phyloP scores from a whole-genome alignment of 306 rosid species.

The Neltuma alba region DNA sequence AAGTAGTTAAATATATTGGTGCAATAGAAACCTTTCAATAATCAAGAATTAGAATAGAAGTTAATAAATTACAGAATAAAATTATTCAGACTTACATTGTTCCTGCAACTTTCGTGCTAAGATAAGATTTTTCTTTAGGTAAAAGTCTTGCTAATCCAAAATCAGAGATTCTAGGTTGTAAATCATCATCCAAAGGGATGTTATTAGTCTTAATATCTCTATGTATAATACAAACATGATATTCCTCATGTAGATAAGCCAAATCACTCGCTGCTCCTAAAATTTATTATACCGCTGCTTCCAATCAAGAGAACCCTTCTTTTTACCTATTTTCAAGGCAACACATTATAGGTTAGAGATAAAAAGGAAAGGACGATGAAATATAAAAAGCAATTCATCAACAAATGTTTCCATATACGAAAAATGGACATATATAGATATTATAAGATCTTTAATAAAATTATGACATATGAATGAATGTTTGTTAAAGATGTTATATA shows the following conservation, averaged over 20 bases:
- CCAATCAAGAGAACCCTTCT: background rate
- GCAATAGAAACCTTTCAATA: background rate
- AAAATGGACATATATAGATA: background rate
- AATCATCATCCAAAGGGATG: background rate
- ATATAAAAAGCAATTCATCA: background rate
- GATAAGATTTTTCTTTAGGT: background rate
- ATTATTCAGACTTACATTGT: background rate
- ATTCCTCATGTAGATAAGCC: constrained; percentile 71
- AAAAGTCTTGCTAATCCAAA: background rate
- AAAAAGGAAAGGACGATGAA: background rate
- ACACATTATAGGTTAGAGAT: background rate
- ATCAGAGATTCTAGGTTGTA: background rate
- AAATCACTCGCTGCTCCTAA: constrained; percentile 65
- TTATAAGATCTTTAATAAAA: background rate
- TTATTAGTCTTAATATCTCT: background rate
- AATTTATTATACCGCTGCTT: background rate
- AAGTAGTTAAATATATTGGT: background rate
- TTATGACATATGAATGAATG: no score
- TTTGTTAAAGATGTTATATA: no score
- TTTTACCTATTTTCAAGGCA: constrained; percentile 41
- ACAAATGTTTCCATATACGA: no score
- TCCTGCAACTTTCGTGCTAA: background rate
- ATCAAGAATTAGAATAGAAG: background rate
- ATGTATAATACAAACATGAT: constrained; percentile 33
- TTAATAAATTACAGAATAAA: background rate